Evolutionary conservation across 768 basidiomycete species (phyloP), one percentile per base, ranked within the genome.

Genomic region (Boletus sensibilis): DNA sequence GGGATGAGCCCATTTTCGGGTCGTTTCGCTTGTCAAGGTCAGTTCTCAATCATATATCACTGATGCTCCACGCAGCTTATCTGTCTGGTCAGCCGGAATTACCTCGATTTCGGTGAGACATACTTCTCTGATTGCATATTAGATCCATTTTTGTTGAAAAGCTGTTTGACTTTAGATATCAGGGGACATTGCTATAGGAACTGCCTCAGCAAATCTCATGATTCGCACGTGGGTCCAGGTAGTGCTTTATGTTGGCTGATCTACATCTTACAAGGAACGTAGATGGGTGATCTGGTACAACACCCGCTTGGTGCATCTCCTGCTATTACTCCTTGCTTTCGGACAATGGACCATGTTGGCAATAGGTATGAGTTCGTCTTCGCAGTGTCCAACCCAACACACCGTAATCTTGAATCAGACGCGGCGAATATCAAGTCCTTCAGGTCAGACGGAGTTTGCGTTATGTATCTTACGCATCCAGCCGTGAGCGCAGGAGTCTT

Each of bases 211-310:
- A 13, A 69, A 71, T 49, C 10, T 69, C 21, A 59, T 68, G 58
- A 56, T 69, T 45, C 64, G 69, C 44, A 64, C 67, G 69, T 71
- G 40, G 42, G 68, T 50, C 27, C 18, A 2, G 33, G 5, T 23
- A 7, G 1, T 25, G 18, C 35, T 27, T 2, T n/a, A 14, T n/a
- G 7, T 27, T 31, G 6, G 3, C 9, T 21, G 18, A 14, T 39
- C 56, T 12, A 2, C 0, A 3, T 43, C 27, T 56, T 3, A 29
- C 55, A 27, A 54, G 4, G 6, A 43, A 7, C 16, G 20, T 35
- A 69, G 69, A 44, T 70, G 69, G 69, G 47, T 66, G n/a, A 59
- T 69, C 29, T 69, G 69, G 68, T 63, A 52, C 37, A 18, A 50
- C 20, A 60, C 59, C 1, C 53, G 46, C 33, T 33, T 31, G 5